Conservation (phyloP, 129 eudicot species). For the Centella asiatica region DNA sequence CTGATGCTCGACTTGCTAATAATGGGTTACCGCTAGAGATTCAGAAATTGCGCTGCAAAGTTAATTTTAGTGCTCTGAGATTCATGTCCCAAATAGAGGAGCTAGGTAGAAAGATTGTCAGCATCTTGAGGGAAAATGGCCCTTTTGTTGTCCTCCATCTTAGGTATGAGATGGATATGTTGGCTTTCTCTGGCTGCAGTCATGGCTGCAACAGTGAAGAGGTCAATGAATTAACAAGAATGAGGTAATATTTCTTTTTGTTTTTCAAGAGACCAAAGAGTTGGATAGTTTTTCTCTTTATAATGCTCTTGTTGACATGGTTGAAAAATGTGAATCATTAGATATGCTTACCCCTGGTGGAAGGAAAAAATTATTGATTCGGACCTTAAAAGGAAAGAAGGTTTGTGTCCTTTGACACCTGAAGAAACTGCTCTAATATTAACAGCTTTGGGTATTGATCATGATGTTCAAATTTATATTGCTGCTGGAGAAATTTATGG, state of each 20-base stretch:
- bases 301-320: background rate
- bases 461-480: constrained; percentile 21
- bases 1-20: constrained; percentile 30
- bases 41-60: constrained; percentile 25
- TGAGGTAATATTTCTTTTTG: constrained; percentile 19
- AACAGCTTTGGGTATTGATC: constrained; percentile 22
- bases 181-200: constrained; percentile 31
- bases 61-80: constrained; percentile 16
- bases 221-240: constrained; percentile 16
- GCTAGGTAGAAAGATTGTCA: constrained; percentile 20
- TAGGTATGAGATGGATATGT: constrained; percentile 32
- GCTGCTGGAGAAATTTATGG: constrained; percentile 34
- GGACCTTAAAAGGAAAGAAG: constrained; percentile 14
- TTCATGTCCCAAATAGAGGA: constrained; percentile 20
- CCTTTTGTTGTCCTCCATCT: constrained; percentile 28
- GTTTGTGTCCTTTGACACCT: constrained; percentile 30
- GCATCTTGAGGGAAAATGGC: constrained; percentile 14
- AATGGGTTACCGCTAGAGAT: constrained; percentile 20
- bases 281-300: background rate
- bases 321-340: background rate
- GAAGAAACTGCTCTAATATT: constrained; percentile 23
- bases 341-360: constrained; percentile 27
- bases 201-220: constrained; percentile 20
- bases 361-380: constrained; percentile 28
- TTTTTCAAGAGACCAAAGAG: background rate